Conservation (phyloP, 371 early-diverging fungal genomes). For the Parasitella parasitica region DNA sequence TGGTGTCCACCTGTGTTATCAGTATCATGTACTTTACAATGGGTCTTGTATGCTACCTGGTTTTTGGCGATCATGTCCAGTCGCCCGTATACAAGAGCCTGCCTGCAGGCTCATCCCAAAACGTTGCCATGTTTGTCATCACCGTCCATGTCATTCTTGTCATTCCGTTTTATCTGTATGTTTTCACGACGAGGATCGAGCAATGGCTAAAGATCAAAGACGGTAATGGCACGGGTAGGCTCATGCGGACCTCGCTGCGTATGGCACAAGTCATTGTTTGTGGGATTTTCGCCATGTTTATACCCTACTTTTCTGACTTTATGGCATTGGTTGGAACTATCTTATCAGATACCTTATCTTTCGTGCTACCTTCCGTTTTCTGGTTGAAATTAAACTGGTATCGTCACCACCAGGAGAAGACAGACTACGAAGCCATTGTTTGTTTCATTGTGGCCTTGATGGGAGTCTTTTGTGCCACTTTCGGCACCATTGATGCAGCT, state of each 20-base stretch:
- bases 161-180: slow-evolving; percentile 78
- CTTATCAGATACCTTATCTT: slow-evolving; percentile 72
- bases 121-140: slow-evolving; percentile 69
- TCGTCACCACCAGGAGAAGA: neutral
- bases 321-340: slow-evolving; percentile 82
- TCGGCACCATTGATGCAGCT: slow-evolving; percentile 76
- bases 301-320: slow-evolving; percentile 82
- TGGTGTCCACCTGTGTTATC: slow-evolving; percentile 65
- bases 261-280: slow-evolving; percentile 50
- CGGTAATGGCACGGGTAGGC: slow-evolving; percentile 14
- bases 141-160: slow-evolving; percentile 80
- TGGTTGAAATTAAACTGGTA: slow-evolving; percentile 71
- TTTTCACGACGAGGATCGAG: slow-evolving; percentile 70
- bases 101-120: slow-evolving; percentile 62
- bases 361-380: slow-evolving; percentile 80
- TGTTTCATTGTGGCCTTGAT: slow-evolving; percentile 55
- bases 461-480: slow-evolving; percentile 65
- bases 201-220: slow-evolving; percentile 36
- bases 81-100: slow-evolving; percentile 79
- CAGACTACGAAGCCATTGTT: slow-evolving; percentile 46
- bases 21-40: slow-evolving; percentile 74
- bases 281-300: slow-evolving; percentile 61
- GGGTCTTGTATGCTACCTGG: slow-evolving; percentile 71
- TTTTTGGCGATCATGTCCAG: slow-evolving; percentile 70
- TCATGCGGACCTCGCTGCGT: slow-evolving; percentile 55